Percentiles rank a stretch among this genome's conserved stretches.
These are phyloP conservation scores for Lipomyces spencermartinsiae DNA, from an alignment of 805 yeast species.

Conservation along the genomic window DNA sequence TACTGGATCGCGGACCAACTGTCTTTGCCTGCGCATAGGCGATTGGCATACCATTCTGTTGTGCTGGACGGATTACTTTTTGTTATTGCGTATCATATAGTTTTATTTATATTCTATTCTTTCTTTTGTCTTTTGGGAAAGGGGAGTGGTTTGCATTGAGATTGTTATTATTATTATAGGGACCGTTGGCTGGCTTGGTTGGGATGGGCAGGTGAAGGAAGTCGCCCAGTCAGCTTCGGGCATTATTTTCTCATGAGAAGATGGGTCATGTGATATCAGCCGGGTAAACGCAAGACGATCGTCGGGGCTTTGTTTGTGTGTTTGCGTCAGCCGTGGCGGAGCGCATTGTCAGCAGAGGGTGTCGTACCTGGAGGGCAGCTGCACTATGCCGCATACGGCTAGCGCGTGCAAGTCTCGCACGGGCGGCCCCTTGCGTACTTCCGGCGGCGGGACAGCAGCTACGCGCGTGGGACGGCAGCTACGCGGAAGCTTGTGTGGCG, in stretches of 20 bases:
- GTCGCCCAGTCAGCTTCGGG: not conserved
- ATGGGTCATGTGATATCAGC: not conserved
- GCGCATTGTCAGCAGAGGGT: not conserved
- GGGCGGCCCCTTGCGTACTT: slow-evolving; percentile 3
- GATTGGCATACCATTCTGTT: not conserved
- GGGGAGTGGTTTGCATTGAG: not conserved
- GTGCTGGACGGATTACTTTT: not conserved
- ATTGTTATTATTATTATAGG: no score
- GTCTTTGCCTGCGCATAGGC: not conserved
- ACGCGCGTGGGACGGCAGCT: not conserved
- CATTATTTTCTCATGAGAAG: not conserved
- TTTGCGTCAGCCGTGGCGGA: not conserved
- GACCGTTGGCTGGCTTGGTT: no score
- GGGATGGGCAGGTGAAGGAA: no score
- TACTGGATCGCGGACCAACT: not conserved
- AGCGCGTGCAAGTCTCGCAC: not conserved
- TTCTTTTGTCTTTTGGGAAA: not conserved
- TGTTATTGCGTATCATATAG: not conserved
- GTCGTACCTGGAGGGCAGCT: not conserved
- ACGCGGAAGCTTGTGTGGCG: not conserved
- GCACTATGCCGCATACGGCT: not conserved
- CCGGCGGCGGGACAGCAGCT: not conserved
- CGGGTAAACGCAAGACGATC: not conserved
- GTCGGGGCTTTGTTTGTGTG: not conserved
- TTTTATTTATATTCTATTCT: no score